These are phyloP conservation scores for Petasospora fabianii DNA, from an alignment of 1,139 yeast genomes.

Conservation along the genomic window DNA sequence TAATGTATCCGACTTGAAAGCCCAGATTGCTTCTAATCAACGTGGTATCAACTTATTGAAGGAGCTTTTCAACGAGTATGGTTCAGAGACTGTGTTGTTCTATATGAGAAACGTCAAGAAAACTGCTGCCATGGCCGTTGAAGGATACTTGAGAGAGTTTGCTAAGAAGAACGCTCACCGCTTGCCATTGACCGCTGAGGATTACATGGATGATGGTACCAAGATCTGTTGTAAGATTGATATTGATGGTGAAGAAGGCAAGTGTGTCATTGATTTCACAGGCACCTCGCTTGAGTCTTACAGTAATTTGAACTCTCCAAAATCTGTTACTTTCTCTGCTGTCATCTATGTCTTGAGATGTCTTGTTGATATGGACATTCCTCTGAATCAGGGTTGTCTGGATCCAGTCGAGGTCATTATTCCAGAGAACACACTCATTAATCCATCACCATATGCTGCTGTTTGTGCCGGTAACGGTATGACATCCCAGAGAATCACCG, in stretches of 20 bases:
- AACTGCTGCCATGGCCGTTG: slow-evolving; percentile 55
- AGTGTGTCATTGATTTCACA: slow-evolving; percentile 51
- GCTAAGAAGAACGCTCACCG: slow-evolving; percentile 33
- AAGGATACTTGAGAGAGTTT: slow-evolving; percentile 36
- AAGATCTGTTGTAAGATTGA: slow-evolving; percentile 43
- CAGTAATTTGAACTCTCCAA: slow-evolving; percentile 43
- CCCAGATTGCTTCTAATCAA: slow-evolving; percentile 66
- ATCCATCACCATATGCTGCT: slow-evolving; percentile 42
- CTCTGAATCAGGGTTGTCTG: slow-evolving; percentile 44
- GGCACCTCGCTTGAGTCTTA: slow-evolving; percentile 46
- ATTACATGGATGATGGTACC: slow-evolving; percentile 63
- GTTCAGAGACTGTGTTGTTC: slow-evolving; percentile 46
- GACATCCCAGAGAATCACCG: slow-evolving; percentile 45
- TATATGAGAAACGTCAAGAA: slow-evolving; percentile 62
- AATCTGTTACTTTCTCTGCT: slow-evolving; percentile 40
- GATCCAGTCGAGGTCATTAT: slow-evolving; percentile 39
- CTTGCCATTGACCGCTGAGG: slow-evolving; percentile 41
- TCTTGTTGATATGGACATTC: slow-evolving; percentile 42
- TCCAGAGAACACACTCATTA: slow-evolving; percentile 37
- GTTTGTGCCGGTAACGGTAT: slow-evolving; percentile 48
- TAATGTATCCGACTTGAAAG: slow-evolving; percentile 60
- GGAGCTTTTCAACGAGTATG: slow-evolving; percentile 47
- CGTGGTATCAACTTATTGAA: slow-evolving; percentile 53
- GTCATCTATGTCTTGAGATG: slow-evolving; percentile 43
- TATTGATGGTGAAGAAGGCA: slow-evolving; percentile 41